phyloP scores from a whole-genome alignment of 2,329 filamentous ascomycete species.

The Ascochyta rabiei region DNA sequence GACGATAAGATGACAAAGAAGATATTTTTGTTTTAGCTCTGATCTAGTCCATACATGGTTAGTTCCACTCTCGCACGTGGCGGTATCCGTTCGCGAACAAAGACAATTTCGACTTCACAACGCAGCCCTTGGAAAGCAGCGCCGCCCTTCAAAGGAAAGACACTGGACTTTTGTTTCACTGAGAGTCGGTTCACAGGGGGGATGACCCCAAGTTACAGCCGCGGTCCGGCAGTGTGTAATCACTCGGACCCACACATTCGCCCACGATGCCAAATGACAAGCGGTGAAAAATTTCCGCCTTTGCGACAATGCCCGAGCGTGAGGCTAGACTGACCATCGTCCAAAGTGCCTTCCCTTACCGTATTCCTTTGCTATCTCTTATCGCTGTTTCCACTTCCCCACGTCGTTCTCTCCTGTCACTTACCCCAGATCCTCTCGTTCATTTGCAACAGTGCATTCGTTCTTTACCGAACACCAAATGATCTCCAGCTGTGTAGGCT shows the following conservation, averaged over 20 bases:
- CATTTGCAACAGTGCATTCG: slow-evolving; percentile 4
- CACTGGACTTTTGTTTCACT: not conserved
- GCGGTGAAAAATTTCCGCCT: slow-evolving; percentile 41
- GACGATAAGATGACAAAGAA: slow-evolving; percentile 3
- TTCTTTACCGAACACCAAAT: slow-evolving; percentile 25
- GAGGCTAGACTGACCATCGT: slow-evolving; percentile 34
- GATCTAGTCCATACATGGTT: not conserved
- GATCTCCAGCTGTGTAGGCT: slow-evolving; percentile 30
- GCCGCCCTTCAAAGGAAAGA: not conserved
- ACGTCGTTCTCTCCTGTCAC: slow-evolving; percentile 24
- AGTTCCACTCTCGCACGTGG: slow-evolving; percentile 7
- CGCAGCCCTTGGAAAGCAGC: not conserved
- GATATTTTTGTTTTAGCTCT: not conserved
- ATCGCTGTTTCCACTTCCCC: slow-evolving; percentile 25
- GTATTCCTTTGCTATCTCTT: slow-evolving; percentile 25
- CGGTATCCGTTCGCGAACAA: not conserved
- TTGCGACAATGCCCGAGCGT: slow-evolving; percentile 34
- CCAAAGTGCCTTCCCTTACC: slow-evolving; percentile 16
- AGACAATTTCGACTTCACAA: slow-evolving; percentile 6
- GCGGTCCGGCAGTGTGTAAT: not conserved
- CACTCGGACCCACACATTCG: slow-evolving; percentile 19
- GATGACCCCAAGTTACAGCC: not conserved
- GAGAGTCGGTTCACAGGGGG: not conserved
- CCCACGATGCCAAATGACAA: slow-evolving; percentile 35
- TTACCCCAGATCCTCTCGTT: slow-evolving; percentile 12